phyloP scores from a whole-genome alignment of 495 filamentous ascomycete species.

The Thozetella sp. region DNA sequence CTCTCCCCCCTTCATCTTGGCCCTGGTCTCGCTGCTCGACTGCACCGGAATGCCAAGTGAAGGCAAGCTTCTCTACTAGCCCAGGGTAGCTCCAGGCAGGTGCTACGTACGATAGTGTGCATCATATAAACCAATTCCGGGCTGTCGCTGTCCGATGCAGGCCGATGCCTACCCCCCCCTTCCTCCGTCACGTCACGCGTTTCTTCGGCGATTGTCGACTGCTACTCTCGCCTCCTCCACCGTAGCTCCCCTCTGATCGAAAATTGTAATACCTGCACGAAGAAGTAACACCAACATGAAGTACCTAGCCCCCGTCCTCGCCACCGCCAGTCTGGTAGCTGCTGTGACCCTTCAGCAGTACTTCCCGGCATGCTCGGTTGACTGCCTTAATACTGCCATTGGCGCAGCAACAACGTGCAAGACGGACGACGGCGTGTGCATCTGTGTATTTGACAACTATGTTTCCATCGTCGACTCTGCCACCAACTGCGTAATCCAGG shows the following conservation, averaged over 20 bases:
- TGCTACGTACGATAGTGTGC: neutral
- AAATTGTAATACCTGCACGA: neutral
- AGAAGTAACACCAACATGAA: slow-evolving; percentile 11
- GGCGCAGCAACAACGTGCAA: slow-evolving; percentile 15
- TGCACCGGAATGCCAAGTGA: neutral
- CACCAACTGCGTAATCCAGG: slow-evolving; percentile 19
- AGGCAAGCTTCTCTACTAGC: too few relatives aligned
- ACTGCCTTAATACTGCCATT: slow-evolving; percentile 19
- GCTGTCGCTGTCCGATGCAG: neutral
- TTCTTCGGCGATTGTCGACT: too few relatives aligned
- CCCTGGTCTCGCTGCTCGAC: too few relatives aligned
- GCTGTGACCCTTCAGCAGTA: slow-evolving; percentile 7
- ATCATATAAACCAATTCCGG: neutral
- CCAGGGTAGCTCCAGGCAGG: too few relatives aligned
- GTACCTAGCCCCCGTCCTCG: slow-evolving; percentile 12
- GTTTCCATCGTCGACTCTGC: slow-evolving; percentile 18
- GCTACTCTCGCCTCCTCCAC: neutral
- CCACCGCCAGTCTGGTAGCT: slow-evolving; percentile 9
- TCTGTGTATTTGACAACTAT: slow-evolving; percentile 23
- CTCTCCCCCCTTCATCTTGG: too few relatives aligned
- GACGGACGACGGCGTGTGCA: slow-evolving; percentile 18
- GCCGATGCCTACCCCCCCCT: too few relatives aligned
- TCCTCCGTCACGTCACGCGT: too few relatives aligned
- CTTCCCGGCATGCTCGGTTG: slow-evolving; percentile 19
- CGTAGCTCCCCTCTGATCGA: neutral